Evolutionary conservation across 768 basidiomycete species (phyloP).

Genomic region (Agrocybe pediades): DNA sequence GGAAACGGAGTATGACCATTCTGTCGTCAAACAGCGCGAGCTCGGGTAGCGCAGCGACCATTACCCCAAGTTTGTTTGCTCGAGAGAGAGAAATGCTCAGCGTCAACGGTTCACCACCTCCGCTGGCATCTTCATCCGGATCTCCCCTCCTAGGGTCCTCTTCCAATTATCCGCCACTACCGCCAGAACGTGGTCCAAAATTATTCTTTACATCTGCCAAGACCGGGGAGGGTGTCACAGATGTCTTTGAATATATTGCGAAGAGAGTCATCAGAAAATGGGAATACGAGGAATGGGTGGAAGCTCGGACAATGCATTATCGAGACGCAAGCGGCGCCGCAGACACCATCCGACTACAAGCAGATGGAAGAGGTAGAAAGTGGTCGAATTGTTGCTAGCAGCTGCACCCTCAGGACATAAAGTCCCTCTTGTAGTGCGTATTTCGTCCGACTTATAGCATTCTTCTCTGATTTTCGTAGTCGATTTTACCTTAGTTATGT

Average conservation of each 20-base stretch:
- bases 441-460: not conserved
- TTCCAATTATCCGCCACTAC: slow-evolving; percentile 18
- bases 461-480: not conserved
- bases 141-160: slow-evolving; percentile 10
- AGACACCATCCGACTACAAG: slow-evolving; percentile 5
- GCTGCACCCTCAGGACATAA: not conserved
- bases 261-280: slow-evolving; percentile 58
- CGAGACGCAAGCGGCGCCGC: slow-evolving; percentile 18
- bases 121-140: slow-evolving; percentile 15
- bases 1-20: slow-evolving; percentile 27
- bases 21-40: slow-evolving; percentile 37
- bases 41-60: slow-evolving; percentile 52
- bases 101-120: slow-evolving; percentile 6
- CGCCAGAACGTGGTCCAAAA: slow-evolving; percentile 58
- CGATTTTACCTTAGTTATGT: not conserved
- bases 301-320: slow-evolving; percentile 32
- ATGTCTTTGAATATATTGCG: slow-evolving; percentile 80
- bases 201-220: slow-evolving; percentile 80
- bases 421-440: not conserved
- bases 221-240: slow-evolving; percentile 69
- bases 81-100: slow-evolving; percentile 24
- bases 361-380: slow-evolving; percentile 3
- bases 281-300: slow-evolving; percentile 67
- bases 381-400: slow-evolving; percentile 6
- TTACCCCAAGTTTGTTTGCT: slow-evolving; percentile 61